A percentile compares a stretch with the other conserved stretches of the same genome.
Conservation (phyloP, 1,139 yeast genomes). For the Pichia sp. region DNA sequence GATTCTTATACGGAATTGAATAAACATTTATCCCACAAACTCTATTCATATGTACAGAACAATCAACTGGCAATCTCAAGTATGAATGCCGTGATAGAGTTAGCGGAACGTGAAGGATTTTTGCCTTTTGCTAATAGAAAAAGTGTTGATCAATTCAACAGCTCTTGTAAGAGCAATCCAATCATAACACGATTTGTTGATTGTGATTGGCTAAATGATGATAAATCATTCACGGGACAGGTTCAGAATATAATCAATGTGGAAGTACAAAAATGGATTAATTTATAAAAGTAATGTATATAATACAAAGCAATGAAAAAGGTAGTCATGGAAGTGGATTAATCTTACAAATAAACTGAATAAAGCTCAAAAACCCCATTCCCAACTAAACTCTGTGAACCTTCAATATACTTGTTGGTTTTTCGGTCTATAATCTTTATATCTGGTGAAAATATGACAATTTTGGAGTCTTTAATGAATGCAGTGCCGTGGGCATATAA, state of each 20-base stretch:
- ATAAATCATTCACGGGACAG: constrained; percentile 1
- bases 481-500: constrained; percentile 16
- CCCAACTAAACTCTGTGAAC: constrained; percentile 19
- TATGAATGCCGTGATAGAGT: constrained; percentile 18
- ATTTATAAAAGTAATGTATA: not conserved
- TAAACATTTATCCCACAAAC: constrained; percentile 26
- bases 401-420: constrained; percentile 9
- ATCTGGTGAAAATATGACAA: constrained; percentile 28
- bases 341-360: constrained; percentile 18
- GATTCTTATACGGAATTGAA: constrained; percentile 29
- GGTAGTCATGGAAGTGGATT: not conserved
- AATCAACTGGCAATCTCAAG: constrained; percentile 10
- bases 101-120: constrained; percentile 18
- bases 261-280: constrained; percentile 10
- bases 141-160: constrained; percentile 13
- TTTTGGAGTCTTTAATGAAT: constrained; percentile 22
- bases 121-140: constrained; percentile 14
- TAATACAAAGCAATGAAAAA: not conserved
- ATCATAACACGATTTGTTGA: constrained; percentile 12
- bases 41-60: constrained; percentile 21
- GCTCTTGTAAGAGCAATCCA: not conserved
- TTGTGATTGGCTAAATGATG: constrained; percentile 10
- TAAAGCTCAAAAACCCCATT: constrained; percentile 24
- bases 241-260: constrained; percentile 9
- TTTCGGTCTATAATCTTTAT: constrained; percentile 16